Evolutionary conservation across 768 basidiomycete species (phyloP).

Genomic region (Inosperma sp.): DNA sequence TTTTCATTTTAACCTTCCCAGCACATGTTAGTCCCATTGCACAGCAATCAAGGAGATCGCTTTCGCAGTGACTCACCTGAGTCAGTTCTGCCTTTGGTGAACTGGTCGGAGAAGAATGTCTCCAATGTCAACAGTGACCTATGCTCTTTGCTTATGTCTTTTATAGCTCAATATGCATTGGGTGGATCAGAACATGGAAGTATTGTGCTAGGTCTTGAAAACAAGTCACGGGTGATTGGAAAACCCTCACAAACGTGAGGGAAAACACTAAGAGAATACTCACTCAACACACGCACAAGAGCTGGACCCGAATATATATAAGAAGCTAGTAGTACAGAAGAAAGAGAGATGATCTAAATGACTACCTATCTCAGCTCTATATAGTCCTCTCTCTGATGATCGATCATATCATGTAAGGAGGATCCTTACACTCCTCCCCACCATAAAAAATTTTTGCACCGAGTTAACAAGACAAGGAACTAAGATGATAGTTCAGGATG

Average conservation of each 20-base stretch:
- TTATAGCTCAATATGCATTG: no score
- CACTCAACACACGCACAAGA: not conserved
- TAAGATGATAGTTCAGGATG: not conserved
- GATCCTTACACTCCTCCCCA: not conserved
- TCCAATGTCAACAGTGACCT: no score
- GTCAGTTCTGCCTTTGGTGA: no score
- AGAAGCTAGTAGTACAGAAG: not conserved
- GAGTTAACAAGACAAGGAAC: not conserved
- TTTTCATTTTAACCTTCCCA: no score
- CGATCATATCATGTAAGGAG: not conserved
- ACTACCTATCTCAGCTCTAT: not conserved
- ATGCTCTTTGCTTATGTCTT: no score
- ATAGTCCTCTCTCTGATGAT: not conserved
- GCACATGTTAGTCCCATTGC: no score
- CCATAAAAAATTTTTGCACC: not conserved
- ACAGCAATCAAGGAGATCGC: no score
- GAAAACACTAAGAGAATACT: not conserved
- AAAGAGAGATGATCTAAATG: not conserved
- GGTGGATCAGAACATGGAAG: no score
- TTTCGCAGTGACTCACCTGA: no score
- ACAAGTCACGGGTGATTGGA: not conserved
- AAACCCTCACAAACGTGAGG: not conserved
- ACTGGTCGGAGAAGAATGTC: no score
- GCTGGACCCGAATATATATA: not conserved
- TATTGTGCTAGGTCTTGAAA: no score